Conservation (phyloP, 306 rosid species). For the Castanea crenata region DNA sequence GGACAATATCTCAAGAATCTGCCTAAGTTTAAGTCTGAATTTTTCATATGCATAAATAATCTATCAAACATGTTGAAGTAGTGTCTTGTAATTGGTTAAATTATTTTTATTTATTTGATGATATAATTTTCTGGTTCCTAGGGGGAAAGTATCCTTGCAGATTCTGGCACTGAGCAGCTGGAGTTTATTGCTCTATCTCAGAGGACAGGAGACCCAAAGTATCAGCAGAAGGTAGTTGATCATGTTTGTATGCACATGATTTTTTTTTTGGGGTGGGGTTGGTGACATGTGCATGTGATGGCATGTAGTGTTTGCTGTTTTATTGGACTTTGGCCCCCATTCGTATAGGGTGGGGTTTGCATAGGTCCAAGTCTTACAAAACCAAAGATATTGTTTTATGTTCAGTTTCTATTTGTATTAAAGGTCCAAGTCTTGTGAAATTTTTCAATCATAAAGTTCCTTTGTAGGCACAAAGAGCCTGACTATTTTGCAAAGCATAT, state of each 20-base stretch:
- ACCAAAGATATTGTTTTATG: neutral
- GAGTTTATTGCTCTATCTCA: constrained; percentile 97
- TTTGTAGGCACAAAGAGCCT: neutral
- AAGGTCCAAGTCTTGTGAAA: neutral
- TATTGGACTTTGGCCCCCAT: neutral
- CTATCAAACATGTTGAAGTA: too few relatives aligned
- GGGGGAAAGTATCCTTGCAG: constrained; percentile 95
- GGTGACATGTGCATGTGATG: neutral
- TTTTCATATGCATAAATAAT: constrained; percentile 6
- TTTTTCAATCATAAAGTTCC: neutral
- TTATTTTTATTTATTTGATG: neutral
- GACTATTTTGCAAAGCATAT: constrained; percentile 7
- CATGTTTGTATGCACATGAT: neutral
- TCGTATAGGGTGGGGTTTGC: neutral
- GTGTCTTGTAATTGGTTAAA: constrained; percentile 2
- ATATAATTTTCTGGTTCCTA: constrained; percentile 31
- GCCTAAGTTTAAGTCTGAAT: constrained; percentile 2
- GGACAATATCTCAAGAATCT: constrained; percentile 7
- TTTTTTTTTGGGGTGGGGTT: neutral
- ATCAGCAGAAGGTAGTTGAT: constrained; percentile 76
- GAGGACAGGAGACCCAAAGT: constrained; percentile 93
- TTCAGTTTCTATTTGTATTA: neutral
- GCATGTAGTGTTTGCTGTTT: neutral
- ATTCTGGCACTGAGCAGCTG: constrained; percentile 96
- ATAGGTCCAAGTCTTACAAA: neutral